Base-by-base conservation (phyloP, 2,329 filamentous ascomycete genomes). In the Ophiostoma triangulosporum region DNA sequence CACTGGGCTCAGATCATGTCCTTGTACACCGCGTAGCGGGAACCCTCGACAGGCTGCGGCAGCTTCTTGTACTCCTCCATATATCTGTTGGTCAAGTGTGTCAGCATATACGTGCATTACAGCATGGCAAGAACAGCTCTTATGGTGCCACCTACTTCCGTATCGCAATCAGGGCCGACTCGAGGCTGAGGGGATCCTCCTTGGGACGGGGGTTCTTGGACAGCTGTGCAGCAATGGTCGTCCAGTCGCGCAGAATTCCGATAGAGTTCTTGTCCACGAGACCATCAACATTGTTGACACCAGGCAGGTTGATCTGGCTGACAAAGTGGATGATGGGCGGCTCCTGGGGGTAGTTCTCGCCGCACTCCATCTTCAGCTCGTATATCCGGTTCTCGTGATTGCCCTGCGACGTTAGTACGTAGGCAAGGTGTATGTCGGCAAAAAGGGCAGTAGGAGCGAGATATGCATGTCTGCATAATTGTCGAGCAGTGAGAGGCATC, bases 1-100 rank as follows among this genome's bases (percentile, higher is more conserved):
- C n/a, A n/a, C n/a, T n/a, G n/a, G 29, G 17, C 3, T 53, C 26
- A 58, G 26, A 60, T 57, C 7, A 50, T 58, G 50, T 62, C 59
- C 57, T 64, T 64, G 58, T 67, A 68, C 2, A 64, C 60, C 17
- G 62, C 57, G 31, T 62, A 68, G 57, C 64, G 73, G 50, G 86
- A 81, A 55, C 89, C 90, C 72, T 98, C 93, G 4, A 87, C 80
- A 38, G 93, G 93, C 68, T 98, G 93, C 12, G 88, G 86, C 29
- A 96, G 81, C 72, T 97, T 97, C 79, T 96, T 96, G 73, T 97
- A 83, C 56, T 90, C 80, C 29, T 91, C 91, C 93, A 98, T 97
- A 68, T 87, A 95, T 69, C 90, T 94, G 57, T 32, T 29, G 22
- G 8, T 36, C 8, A 24, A 6, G 24, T 35, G n/a, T 24, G 35